Base-by-base conservation (phyloP, 768 basidiomycete species). In the Agrocybe chaxingu region DNA sequence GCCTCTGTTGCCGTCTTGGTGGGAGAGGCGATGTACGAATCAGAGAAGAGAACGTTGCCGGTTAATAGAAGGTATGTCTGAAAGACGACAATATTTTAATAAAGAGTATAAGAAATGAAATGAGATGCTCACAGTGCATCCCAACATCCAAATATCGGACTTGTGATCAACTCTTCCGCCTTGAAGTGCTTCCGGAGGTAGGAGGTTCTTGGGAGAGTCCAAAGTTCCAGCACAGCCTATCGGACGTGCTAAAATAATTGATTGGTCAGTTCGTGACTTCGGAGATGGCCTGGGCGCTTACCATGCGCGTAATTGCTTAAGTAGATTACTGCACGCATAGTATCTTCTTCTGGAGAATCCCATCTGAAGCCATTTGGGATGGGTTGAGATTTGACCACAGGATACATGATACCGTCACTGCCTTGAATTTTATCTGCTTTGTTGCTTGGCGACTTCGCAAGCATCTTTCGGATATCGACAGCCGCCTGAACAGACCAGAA, bases 101-200 rank as follows among this genome's bases (percentile, higher is more conserved):
- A 39, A 18, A 32, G 11, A 8, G n/a, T 8, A n/a, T 13, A 16
- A 19, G 30, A n/a, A 24, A 30, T 5, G 32, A 45, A 29, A 33
- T 19, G 12, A 16, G 2, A 33, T 1, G 48, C 54, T 47, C 36
- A 55, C 54, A 3, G 45, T 51, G 32, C 54, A 55, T 37, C 54
- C 54, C n/a, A 55, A 35, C 38, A 39, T 44, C 50, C 54, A 55
- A n/a, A 55, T 45, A 31, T 55, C 50, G 13, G 45, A 46, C 40
- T 47, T 37, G 8, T 8, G n/a, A 44, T 38, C 41, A 7, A 47
- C 37, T 24, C 34, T 51, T 33, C 32, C 49, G 8, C 54, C 50
- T 51, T 47, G 24, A 16, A 55, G 40, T 18, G 42, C 42, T 46
- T 55, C 54, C 1, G 50, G 50, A 13, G 54, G 45, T 8, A 36